phyloP scores from a whole-genome alignment of 2,329 filamentous ascomycete genomes.

The Ceratocystis colombiana region DNA sequence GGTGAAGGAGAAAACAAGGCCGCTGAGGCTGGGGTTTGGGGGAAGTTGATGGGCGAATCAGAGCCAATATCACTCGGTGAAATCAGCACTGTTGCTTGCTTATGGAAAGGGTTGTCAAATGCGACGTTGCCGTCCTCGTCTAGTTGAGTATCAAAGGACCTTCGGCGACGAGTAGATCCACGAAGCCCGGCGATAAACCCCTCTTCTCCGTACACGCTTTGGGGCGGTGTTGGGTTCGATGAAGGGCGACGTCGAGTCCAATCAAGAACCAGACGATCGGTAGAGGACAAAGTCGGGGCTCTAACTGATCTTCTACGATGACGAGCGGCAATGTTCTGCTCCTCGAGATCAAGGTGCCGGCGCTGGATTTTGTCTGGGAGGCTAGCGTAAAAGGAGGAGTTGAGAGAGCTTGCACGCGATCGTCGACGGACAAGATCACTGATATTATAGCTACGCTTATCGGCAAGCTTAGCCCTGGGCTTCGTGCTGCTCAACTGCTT shows the following conservation, averaged over 20 bases:
- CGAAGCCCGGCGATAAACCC: conserved; percentile 27
- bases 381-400: conserved; percentile 58
- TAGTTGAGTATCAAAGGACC: conserved; percentile 19
- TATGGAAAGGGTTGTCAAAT: conserved; percentile 23
- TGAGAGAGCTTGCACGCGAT: conserved; percentile 39
- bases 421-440: conserved; percentile 31
- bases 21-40: conserved; percentile 12
- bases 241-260: conserved; percentile 24
- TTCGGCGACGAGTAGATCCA: conserved; percentile 30
- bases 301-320: conserved; percentile 7
- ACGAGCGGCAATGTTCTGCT: conserved; percentile 42
- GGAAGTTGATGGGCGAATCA: conserved; percentile 19
- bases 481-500: conserved; percentile 12
- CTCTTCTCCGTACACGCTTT: conserved; percentile 24
- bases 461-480: not conserved
- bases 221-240: conserved; percentile 24
- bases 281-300: conserved; percentile 16
- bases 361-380: conserved; percentile 64
- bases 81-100: conserved; percentile 21
- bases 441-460: conserved; percentile 28
- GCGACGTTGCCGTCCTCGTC: conserved; percentile 23
- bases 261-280: conserved; percentile 22
- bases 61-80: conserved; percentile 19
- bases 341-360: conserved; percentile 60
- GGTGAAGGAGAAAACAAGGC: conserved; percentile 15